Evolutionary conservation across 2,329 filamentous ascomycete species (phyloP), one percentile per base, ranked within the genome.

Genomic region (Akanthomyces muscarius): DNA sequence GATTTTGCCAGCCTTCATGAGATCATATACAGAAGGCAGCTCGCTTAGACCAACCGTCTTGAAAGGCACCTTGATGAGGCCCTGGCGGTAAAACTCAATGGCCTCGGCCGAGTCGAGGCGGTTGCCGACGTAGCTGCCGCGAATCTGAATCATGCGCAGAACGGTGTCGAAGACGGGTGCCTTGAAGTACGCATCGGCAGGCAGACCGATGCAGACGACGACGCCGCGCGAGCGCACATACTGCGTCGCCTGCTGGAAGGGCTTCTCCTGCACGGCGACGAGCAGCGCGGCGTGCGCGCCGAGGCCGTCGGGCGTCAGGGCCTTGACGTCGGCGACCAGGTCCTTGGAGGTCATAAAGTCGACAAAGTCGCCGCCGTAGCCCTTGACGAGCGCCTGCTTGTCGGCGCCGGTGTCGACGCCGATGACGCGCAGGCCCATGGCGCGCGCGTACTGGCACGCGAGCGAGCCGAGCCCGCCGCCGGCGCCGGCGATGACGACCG

Each of bases 121-220:
- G 81, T 96, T 97, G 63, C 94, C 94, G 68, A 98, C 94, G 74
- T 97, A 97, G 70, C 88, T 92, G 65, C 93, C 93, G 81, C 91
- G 91, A 82, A 98, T 97, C 70, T 78, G 88, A 80, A 97, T 88
- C 92, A 97, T 97, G 78, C 88, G 80, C 72, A 94, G 83, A 66
- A 97, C 94, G 8, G 89, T 91, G 73, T 93, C 88, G 75, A 97
- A 97, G 62, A 97, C 92, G 45, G 92, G 90, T 1, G 93, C 92
- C 69, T 85, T 85, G 67, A 97, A 83, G 76, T 83, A 90, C 2
- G 93, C 92, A 67, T 88, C 83, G 44, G 90, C 89, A 5, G 94
- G 94, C 30, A 97, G 82, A 72, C 93, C 94, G 71, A 98, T 95
- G 78, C 91, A 94, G 66, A 97, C 85, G 72, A 97, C 90, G 45